Conservation (phyloP, 2,329 filamentous ascomycete genomes). For the Drechslerella dactyloides region DNA sequence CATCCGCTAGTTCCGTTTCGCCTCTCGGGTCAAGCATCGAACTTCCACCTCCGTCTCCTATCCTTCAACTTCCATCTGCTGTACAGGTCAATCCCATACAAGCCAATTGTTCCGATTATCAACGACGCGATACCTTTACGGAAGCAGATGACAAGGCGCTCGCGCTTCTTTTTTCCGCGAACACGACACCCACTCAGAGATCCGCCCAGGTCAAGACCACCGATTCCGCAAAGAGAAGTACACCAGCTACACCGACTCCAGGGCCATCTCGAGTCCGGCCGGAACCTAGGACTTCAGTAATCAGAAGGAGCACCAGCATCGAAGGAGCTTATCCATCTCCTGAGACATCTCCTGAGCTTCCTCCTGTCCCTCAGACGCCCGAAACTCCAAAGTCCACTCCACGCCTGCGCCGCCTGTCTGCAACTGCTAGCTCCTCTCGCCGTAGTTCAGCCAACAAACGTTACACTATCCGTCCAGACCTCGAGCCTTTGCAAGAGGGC, state of each 20-base stretch:
- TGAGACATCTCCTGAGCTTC: constrained; percentile 44
- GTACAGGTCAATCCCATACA: constrained; percentile 6
- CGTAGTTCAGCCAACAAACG: constrained; percentile 22
- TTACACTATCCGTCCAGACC: constrained; percentile 25
- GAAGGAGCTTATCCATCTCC: constrained; percentile 47
- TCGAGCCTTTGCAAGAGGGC: constrained; percentile 37
- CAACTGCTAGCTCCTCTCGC: constrained; percentile 25
- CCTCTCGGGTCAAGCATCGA: constrained; percentile 30
- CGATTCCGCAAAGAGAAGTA: constrained; percentile 19
- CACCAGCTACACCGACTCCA: constrained; percentile 21
- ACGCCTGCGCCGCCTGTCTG: constrained; percentile 30
- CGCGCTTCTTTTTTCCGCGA: constrained; percentile 34
- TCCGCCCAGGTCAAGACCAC: constrained; percentile 14
- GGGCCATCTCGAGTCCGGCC: constrained; percentile 16
- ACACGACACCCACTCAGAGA: constrained; percentile 30
- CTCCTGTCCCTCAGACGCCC: constrained; percentile 18
- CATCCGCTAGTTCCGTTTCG: constrained; percentile 41
- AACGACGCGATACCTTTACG: constrained; percentile 32
- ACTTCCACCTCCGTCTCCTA: constrained; percentile 30
- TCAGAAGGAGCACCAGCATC: constrained; percentile 29
- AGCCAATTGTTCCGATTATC: neutral
- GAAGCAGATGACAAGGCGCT: constrained; percentile 45
- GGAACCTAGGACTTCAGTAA: constrained; percentile 14
- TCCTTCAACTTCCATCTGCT: constrained; percentile 32
- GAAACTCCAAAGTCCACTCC: constrained; percentile 41